Evolutionary conservation across 306 rosid genomes (phyloP), one percentile per base, ranked within the genome.

Genomic region (Inga oerstediana): DNA sequence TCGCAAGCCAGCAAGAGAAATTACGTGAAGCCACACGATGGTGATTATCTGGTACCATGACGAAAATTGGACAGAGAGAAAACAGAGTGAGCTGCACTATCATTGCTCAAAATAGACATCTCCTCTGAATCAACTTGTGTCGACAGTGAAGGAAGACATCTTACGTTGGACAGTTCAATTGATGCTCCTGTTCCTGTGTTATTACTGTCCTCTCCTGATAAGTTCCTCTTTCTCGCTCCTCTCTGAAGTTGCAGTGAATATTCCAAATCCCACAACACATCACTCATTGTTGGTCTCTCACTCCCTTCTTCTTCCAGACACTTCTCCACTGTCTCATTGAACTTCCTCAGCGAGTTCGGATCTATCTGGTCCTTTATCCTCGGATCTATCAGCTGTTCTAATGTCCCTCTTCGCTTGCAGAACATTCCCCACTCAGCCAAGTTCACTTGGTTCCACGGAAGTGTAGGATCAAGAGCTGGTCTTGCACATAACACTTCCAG

Each of bases 181-280:
- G 88, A 84, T 15, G 68, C 85, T 39, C 8, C 43, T 6, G 43
- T 39, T 5, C 43, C 8, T 39, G 43, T 39, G 79, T 44, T 44
- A 10, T 44, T 44, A 44, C 12, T 46, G 41, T 87, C 89, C 66
- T 83, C 89, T 2, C 73, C 0, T n/a, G 30, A 5, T 20, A 79
- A 82, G 24, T 84, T 83, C 74, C 80, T 79, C 0, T 61, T 82
- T 74, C 61, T 10, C 1, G 84, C 84, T 4, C 86, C 85, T 35
- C 78, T 45, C 76, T 90, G 91, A 79, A 90, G 91, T 70, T 90
- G 93, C 77, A 86, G 22, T 0, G 88, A 90, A 72, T 90, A 90
- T 76, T 90, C 91, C 86, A 88, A 83, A 75, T 90, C 91, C 90
- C 93, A 90, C 86, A 80, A 34, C 8, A 88, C 90, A 81, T 88